These are phyloP conservation scores for Crithidia sp. DNA, from an alignment of 208 protist genomes.

Conservation along the genomic window DNA sequence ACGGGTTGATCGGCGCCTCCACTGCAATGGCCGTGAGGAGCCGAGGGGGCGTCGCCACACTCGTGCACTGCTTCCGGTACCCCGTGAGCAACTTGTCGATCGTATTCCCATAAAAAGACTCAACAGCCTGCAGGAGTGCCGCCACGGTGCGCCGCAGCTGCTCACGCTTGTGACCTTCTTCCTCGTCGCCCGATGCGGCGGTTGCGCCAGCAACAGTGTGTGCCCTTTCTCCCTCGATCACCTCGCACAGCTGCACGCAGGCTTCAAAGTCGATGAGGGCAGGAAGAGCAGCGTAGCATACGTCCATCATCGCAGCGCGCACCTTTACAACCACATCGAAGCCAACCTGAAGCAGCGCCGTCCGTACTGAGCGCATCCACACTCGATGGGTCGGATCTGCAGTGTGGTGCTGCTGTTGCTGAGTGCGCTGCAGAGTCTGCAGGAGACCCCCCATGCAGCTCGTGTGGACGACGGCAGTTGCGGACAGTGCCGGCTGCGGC, in stretches of 20 bases:
- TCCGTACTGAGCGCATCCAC: slow-evolving; percentile 14
- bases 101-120: background rate
- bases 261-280: slow-evolving; percentile 26
- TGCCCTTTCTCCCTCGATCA: background rate
- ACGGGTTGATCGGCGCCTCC: slow-evolving; percentile 7
- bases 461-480: slow-evolving; percentile 6
- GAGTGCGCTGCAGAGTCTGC: slow-evolving; percentile 5
- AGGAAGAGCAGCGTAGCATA: slow-evolving; percentile 33
- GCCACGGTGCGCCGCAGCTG: slow-evolving; percentile 13
- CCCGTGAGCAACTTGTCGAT: background rate
- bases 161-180: background rate
- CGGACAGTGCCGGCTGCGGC: background rate
- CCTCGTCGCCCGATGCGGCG: background rate
- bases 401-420: slow-evolving; percentile 4
- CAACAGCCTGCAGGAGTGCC: background rate
- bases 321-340: slow-evolving; percentile 36
- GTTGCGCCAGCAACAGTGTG: background rate
- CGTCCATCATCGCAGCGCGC: slow-evolving; percentile 22
- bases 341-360: slow-evolving; percentile 27
- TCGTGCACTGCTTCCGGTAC: slow-evolving; percentile 3
- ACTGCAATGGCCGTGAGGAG: background rate
- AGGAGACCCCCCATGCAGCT: slow-evolving; percentile 18
- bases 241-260: slow-evolving; percentile 24
- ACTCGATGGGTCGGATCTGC: background rate
- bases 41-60: background rate